Evolutionary conservation across 331 rosid genomes (phyloP), one percentile per base, ranked within the genome.

Genomic region (Rhamnella rubrinervis): DNA sequence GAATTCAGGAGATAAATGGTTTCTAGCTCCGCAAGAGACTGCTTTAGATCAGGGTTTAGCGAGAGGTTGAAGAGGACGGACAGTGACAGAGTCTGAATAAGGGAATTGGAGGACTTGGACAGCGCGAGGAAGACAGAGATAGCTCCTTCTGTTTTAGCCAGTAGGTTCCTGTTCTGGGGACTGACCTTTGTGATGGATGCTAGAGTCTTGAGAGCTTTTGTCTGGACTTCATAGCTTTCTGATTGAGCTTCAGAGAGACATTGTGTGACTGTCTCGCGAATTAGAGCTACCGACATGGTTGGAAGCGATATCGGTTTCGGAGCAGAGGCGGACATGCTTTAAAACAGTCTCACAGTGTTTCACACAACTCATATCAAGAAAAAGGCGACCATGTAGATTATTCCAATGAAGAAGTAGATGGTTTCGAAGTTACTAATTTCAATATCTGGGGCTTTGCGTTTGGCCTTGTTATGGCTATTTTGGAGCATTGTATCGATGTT

Each of bases 41-140:
- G 83, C 60, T 93, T 93, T 26, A 93, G 78, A 61, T 82, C 84
- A 55, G 85, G 80, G 63, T 93, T 93, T 0, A 86, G 77, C 62
- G 98, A 93, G 5, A 90, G 92, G 61, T 93, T 93, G 81, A 93
- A 88, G 87, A 93, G 92, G 79, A 71, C 75, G 51, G 92, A 68
- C 77, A 90, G 57, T 20, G 91, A 85, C 15, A 93, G 86, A 53
- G 75, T 46, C 74, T 85, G 89, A 71, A 81, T 70, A 15, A 21
- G 56, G 25, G 85, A 44, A 65, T 85, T 73, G 68, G 92, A 37
- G 41, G 97, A 67, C 38, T 74, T 88, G 67, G 89, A 80, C 41
- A 90, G 90, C 25, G 69, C 11, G 18, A 84, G 84, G 14, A 93
- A 53, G 50, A 65, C 59, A 17, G 83, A 52, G 59, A 91, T 77